Evolutionary conservation across 768 basidiomycete genomes (phyloP).

Genomic region (Lyophyllum shimeji): DNA sequence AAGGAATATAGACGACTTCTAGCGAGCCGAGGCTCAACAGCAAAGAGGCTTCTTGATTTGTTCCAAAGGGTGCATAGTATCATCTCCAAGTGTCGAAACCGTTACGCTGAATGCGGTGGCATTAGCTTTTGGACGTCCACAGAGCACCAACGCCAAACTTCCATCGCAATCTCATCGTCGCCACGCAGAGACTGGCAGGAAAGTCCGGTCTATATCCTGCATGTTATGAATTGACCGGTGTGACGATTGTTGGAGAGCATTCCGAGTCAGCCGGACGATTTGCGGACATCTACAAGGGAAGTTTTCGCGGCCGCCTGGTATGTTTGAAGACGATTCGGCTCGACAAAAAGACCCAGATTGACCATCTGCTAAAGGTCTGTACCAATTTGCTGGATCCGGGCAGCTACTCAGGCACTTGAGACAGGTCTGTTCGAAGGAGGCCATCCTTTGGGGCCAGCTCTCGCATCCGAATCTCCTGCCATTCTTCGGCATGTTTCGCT

Average conservation of each 20-base stretch:
- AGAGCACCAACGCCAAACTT: neutral
- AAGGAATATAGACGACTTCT: neutral
- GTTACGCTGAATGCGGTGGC: neutral
- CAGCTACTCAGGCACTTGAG: neutral
- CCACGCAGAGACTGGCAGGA: slow-evolving; percentile 1
- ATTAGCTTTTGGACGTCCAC: neutral
- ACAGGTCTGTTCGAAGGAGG: slow-evolving; percentile 10
- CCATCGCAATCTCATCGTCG: neutral
- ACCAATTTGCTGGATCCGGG: too few species aligned
- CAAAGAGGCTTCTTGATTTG: neutral
- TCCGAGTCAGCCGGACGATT: neutral
- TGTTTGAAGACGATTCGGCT: neutral
- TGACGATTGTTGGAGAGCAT: neutral
- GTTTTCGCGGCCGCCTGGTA: neutral
- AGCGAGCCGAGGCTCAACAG: neutral
- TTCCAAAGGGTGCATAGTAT: neutral
- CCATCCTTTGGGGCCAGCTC: slow-evolving; percentile 25
- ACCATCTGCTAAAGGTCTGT: neutral
- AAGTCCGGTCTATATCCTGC: slow-evolving; percentile 2
- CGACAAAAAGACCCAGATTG: neutral
- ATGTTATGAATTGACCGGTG: neutral
- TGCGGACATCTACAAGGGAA: neutral
- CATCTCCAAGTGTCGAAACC: too few species aligned
- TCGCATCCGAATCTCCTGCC: slow-evolving; percentile 28
- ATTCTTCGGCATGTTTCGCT: slow-evolving; percentile 25